Evolutionary conservation across 2,329 filamentous ascomycete genomes (phyloP), one percentile per base, ranked within the genome.

Genomic region (Colletotrichum aenigma): DNA sequence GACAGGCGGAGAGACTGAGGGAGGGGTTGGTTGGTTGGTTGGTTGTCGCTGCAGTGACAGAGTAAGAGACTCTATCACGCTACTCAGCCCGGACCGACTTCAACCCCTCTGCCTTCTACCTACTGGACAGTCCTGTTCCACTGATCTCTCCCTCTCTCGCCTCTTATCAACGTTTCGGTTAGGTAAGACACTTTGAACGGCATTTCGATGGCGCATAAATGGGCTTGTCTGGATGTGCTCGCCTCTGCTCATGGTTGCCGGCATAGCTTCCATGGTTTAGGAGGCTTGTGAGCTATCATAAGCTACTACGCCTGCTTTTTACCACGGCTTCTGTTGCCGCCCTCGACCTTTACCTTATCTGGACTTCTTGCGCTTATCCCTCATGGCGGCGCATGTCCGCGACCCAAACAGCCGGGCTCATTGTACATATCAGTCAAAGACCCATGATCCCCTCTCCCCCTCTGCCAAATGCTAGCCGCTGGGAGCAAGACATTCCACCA

Each of bases 401-500:
- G 48, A 34, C 56, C 65, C 64, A 55, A 64, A 69, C 61, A 26
- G 56, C 36, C 64, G 64, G 74, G 56, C 64, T 71, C 55, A 21
- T 21, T 52, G 43, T 60, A 52, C 36, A 65, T 32, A 69, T 68
- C 48, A n/a, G 34, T 36, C 26, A 13, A 28, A 34, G 52, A 72
- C 64, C 70, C 74, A 73, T 73, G 64, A 74, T 76, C 65, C 36
- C 30, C 70, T 48, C 26, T 34, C 48, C 32, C 21, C 21, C 32
- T 55, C 34, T 32, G 65, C 66, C 55, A 36, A 24, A n/a, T 65
- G 36, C 70, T 76, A 43, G 70, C 65, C 71, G 71, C 32, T 76
- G 61, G 43, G 48, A 43, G 70, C 74, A 48, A 71, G 66, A 75
- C 52, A 76, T 64, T 71, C 65, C 60, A 70, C 74, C 58, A 68